Conservation (phyloP, 2,329 filamentous ascomycete species). For the Nemania diffusa region DNA sequence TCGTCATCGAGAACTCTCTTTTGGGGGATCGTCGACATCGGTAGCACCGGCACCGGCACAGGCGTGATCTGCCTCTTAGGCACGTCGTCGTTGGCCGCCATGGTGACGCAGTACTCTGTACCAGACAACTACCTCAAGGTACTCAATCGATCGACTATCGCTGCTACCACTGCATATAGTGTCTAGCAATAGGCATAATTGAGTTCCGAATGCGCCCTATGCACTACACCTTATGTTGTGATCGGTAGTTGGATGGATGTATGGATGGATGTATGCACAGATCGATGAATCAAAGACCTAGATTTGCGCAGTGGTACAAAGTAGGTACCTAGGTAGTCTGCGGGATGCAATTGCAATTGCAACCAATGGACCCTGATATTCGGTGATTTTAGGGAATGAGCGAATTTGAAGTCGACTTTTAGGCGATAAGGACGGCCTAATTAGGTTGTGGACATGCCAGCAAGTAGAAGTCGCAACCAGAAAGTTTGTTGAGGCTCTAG, state of each 20-base stretch:
- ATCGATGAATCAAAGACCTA: too few relatives aligned
- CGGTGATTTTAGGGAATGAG: too few relatives aligned
- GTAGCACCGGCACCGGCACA: slow-evolving; percentile 45
- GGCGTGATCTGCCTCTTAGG: slow-evolving; percentile 48
- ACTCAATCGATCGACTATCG: slow-evolving; percentile 16
- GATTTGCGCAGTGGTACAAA: too few relatives aligned
- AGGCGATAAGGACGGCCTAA: too few relatives aligned
- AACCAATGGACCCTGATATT: too few relatives aligned
- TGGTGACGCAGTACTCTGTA: slow-evolving; percentile 32
- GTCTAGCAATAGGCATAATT: slow-evolving; percentile 18
- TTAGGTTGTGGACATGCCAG: too few relatives aligned
- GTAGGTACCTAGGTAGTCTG: too few relatives aligned
- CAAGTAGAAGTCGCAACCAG: neutral
- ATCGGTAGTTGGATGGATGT: neutral
- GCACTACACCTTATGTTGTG: too few relatives aligned
- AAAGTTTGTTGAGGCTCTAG: slow-evolving; percentile 3
- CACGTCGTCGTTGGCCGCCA: slow-evolving; percentile 47
- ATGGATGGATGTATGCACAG: neutral
- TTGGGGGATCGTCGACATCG: slow-evolving; percentile 65
- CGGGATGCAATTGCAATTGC: too few relatives aligned
- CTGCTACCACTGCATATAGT: neutral
- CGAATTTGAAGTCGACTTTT: too few relatives aligned
- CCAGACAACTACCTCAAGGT: too few relatives aligned
- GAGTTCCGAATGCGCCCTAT: neutral
- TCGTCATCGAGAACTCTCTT: slow-evolving; percentile 75